Evolutionary conservation across 164 flowering plant species (phyloP), one percentile per base, ranked within the genome.

Genomic region (Nelumbo lutea): DNA sequence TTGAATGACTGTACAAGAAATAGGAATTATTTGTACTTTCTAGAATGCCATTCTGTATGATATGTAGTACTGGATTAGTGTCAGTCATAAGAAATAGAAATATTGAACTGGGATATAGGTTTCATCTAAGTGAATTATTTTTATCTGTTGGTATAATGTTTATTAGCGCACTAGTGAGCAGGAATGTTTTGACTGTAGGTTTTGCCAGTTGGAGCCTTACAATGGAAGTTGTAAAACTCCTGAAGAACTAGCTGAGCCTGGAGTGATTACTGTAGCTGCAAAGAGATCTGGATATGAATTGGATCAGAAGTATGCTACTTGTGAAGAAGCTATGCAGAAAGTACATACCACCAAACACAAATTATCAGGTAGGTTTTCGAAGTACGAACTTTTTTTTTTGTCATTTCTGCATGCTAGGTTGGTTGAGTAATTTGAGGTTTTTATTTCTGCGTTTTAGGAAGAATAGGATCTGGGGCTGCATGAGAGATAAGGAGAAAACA

Each of bases 151-250:
- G 11, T 8, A 50, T 2, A 50, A 50, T 50, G 11, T 50, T 50
- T 9, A 3, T 50, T 8, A 50, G 11, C 11, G 53, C 11, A 50
- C 11, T 50, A 50, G 11, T 50, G 8, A 50, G 11, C 53, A 50
- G 11, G 38, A 45, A 9, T 46, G 48, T 46, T 46, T 68, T 64
- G 46, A 44, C 2, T 69, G 51, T 60, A 85, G 90, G 90, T 84
- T 86, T 63, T 86, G 90, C 64, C 78, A 70, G 47, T 76, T 84
- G 88, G 62, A 72, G 13, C 90, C 90, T 52, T 84, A 76, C 74
- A 43, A 63, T 47, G 84, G 82, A 11, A 69, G 39, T 13, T 84
- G 90, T 67, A 77, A 74, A 3, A 76, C n/a, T 58, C 85, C 85
- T 53, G 90, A 86, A 65, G 68, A 80, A 64, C 65, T 77, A 52